Base-by-base conservation (phyloP, 1,284 basidiomycete species). In the Boletus hoseneyae region DNA sequence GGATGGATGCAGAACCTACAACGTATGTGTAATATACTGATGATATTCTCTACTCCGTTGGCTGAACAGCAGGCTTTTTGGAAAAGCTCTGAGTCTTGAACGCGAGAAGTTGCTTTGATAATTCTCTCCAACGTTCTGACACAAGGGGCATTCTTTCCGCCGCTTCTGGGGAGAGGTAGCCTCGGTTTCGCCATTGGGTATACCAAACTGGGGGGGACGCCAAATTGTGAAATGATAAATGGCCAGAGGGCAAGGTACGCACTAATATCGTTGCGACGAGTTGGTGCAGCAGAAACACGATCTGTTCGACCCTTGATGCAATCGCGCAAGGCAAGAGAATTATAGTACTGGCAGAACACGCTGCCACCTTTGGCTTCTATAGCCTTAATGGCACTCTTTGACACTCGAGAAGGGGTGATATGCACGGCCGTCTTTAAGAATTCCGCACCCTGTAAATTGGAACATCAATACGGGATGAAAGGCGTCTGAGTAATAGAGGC, bases 321-420 rank as follows among this genome's bases (percentile, higher is more conserved):
- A 61, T 94, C 90, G 35, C 84, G 79, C 43, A 99, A 75, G 1
- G 90, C 85, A 42, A 96, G 77, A 10, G 79, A 72, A 67, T 97
- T 99, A 74, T 97, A 96, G 69, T 93, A 97, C 61, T 92, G 87
- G 72, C 93, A 95, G 44, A 89, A 83, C 19, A 98, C 83, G 42
- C 82, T 81, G 16, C 96, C 97, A 15, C 94, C 93, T 4, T 77
- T 78, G 10, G 73, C 73, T 64, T 98, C 90, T 49, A 99, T 82
- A 0, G 93, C 90, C 44, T 80, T 69, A 46, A 97, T 93, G 2
- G 96, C 95, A 42, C 81, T 80, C 64, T 90, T 84, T 6, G 92
- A 93, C 13, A 92, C 96, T 51, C 90, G 79, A 4, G 93, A 93
- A 29, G 94, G 82, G 16, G 83, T 79, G 42, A 99, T 82, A 62